Conservation (phyloP, 2,329 filamentous ascomycete species). For the Stachybotrys echinatus region DNA sequence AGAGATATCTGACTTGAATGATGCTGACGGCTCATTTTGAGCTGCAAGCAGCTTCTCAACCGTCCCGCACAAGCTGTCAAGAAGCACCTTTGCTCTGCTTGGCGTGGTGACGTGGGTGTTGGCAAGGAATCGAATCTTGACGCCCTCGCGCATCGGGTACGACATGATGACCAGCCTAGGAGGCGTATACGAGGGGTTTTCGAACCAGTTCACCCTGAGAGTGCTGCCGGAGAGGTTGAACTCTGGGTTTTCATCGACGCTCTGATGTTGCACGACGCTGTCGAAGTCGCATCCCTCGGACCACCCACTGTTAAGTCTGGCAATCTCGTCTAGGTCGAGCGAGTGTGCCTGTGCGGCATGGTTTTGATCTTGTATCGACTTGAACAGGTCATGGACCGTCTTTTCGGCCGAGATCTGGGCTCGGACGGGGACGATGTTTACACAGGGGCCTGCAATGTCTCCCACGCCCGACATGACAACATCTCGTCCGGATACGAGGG, state of each 20-base stretch:
- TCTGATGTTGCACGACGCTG: constrained; percentile 12
- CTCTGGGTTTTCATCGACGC: constrained; percentile 12
- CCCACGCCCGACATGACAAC: constrained; percentile 23
- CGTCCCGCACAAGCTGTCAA: too few relatives aligned
- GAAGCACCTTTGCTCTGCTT: too few relatives aligned
- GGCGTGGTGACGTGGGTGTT: too few relatives aligned
- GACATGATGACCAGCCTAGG: background rate
- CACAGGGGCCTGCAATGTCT: constrained; percentile 30
- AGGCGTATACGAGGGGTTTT: constrained; percentile 2
- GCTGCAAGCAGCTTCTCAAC: too few relatives aligned
- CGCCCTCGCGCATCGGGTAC: too few relatives aligned
- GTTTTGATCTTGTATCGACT: constrained; percentile 9
- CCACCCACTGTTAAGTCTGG: constrained; percentile 11
- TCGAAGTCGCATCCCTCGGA: constrained; percentile 5
- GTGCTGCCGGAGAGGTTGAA: constrained; percentile 1
- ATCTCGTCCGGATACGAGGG: constrained; percentile 33
- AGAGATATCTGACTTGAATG: too few relatives aligned
- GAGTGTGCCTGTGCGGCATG: constrained; percentile 9
- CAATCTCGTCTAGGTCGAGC: constrained; percentile 8
- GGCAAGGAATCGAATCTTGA: too few relatives aligned
- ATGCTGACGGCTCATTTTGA: too few relatives aligned
- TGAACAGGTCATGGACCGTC: constrained; percentile 4
- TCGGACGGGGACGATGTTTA: constrained; percentile 35
- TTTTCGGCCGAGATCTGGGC: constrained; percentile 17
- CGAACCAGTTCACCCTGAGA: constrained; percentile 1